Percentiles rank a stretch among this genome's conserved stretches.
phyloP scores from a whole-genome alignment of 192 early-diverging fungal genomes.

The Backusella circina region DNA sequence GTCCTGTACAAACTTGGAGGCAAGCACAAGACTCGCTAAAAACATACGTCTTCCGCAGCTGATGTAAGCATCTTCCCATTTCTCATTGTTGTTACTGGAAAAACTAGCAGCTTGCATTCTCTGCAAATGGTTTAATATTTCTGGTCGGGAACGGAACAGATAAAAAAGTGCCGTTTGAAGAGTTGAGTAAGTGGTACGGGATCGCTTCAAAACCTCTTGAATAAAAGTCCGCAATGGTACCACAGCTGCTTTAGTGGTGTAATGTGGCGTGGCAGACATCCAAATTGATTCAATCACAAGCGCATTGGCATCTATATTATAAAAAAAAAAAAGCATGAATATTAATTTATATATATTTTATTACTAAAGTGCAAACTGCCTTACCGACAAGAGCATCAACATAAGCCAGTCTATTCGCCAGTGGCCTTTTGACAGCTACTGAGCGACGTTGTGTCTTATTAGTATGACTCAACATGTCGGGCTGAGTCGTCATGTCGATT shows the following conservation, averaged over 20 bases:
- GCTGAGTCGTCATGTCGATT: background rate
- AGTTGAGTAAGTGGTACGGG: conserved; percentile 68
- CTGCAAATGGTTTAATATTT: conserved; percentile 12
- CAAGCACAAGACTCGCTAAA: conserved; percentile 78
- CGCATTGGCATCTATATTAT: conserved; percentile 47
- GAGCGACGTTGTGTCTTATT: background rate
- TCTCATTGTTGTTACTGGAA: background rate
- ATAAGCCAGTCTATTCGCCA: conserved; percentile 16
- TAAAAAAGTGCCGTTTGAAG: conserved; percentile 75
- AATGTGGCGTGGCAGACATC: conserved; percentile 31
- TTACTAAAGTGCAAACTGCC: background rate
- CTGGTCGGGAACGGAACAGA: conserved; percentile 45
- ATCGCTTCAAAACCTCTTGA: conserved; percentile 68
- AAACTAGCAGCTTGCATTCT: conserved; percentile 1
- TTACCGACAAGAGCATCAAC: conserved; percentile 34
- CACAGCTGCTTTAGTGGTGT: conserved; percentile 33
- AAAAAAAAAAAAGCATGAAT: background rate
- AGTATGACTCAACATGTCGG: background rate
- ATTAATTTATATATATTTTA: background rate
- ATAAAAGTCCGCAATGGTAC: conserved; percentile 61
- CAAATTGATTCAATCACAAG: conserved; percentile 55
- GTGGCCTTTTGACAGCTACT: background rate
- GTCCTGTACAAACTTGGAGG: conserved; percentile 90
- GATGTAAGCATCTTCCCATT: conserved; percentile 32
- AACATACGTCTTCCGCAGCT: conserved; percentile 81